Percentiles rank a stretch among this genome's conserved stretches.
phyloP scores from a whole-genome alignment of 176 grass and related monocot genomes.

The Oryza punctata region DNA sequence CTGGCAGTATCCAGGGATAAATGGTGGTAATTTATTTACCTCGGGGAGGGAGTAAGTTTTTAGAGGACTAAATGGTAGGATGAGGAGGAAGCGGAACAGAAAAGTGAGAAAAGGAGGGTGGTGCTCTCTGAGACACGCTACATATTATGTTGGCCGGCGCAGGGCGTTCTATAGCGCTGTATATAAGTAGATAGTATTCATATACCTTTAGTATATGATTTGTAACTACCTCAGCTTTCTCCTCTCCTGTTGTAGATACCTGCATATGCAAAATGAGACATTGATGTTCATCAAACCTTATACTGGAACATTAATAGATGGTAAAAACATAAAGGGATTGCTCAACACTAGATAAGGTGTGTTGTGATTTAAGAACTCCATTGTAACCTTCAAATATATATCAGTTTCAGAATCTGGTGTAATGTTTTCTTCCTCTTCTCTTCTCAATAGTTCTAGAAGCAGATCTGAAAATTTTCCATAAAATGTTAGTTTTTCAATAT shows the following conservation, averaged over 20 bases:
- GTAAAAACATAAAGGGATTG: not conserved
- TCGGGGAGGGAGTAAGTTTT: no score
- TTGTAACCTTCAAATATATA: constrained; percentile 49
- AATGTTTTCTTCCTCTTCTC: constrained; percentile 80
- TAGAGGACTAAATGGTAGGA: no score
- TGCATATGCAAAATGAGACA: constrained; percentile 22
- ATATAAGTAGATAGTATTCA: not conserved
- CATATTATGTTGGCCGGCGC: no score
- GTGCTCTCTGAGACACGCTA: no score
- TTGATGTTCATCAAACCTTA: constrained; percentile 2
- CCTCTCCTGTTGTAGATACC: constrained; percentile 67
- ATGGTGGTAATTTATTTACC: no score
- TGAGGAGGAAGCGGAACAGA: no score
- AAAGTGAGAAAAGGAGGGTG: no score
- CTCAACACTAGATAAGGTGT: not conserved
- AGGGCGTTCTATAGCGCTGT: no score
- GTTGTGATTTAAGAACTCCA: not conserved
- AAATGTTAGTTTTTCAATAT: no score
- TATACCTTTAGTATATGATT: constrained; percentile 81
- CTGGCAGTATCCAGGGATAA: no score
- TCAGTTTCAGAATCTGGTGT: constrained; percentile 66
- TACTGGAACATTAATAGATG: not conserved
- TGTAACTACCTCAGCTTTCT: constrained; percentile 71
- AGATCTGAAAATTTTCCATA: constrained; percentile 42
- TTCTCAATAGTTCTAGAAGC: constrained; percentile 66